Evolutionary conservation across 495 filamentous ascomycete species (phyloP).

Genomic region (Oidiodendron maius): DNA sequence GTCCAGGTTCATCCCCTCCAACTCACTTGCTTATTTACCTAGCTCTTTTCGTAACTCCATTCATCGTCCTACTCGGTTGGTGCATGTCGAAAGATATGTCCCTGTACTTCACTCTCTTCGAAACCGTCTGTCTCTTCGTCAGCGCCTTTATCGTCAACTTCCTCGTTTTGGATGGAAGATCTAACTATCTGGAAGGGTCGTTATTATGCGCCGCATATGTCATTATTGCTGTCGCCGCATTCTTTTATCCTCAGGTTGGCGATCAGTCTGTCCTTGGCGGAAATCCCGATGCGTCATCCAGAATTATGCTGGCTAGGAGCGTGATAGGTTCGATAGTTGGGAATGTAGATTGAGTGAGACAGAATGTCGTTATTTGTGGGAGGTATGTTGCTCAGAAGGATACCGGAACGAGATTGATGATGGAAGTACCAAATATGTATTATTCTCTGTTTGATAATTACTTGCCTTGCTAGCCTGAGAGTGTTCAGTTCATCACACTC

Average conservation of each 20-base stretch:
- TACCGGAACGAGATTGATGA: too few species aligned
- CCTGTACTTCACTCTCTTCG: conserved; percentile 87
- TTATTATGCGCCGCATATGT: conserved; percentile 79
- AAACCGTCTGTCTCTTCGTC: conserved; percentile 81
- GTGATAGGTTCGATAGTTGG: too few species aligned
- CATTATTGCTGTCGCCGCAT: conserved; percentile 64
- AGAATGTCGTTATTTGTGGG: too few species aligned
- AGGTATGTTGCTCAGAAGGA: too few species aligned
- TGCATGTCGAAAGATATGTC: conserved; percentile 75
- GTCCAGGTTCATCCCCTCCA: background rate
- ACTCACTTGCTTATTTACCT: conserved; percentile 8
- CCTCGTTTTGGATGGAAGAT: conserved; percentile 77
- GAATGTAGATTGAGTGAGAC: too few species aligned
- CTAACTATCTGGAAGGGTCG: conserved; percentile 84
- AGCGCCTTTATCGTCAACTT: conserved; percentile 89
- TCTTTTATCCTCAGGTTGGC: conserved; percentile 52
- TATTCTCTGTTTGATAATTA: too few species aligned
- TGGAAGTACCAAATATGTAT: too few species aligned
- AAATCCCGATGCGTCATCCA: conserved; percentile 17
- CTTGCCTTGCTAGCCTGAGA: too few species aligned
- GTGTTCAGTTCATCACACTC: too few species aligned
- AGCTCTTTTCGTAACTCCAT: conserved; percentile 82
- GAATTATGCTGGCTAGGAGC: background rate
- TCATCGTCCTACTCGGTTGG: conserved; percentile 89
- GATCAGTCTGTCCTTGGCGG: conserved; percentile 37